Evolutionary conservation across 1,139 yeast genomes (phyloP), one percentile per base, ranked within the genome.

Genomic region (Candida mesenterica): DNA sequence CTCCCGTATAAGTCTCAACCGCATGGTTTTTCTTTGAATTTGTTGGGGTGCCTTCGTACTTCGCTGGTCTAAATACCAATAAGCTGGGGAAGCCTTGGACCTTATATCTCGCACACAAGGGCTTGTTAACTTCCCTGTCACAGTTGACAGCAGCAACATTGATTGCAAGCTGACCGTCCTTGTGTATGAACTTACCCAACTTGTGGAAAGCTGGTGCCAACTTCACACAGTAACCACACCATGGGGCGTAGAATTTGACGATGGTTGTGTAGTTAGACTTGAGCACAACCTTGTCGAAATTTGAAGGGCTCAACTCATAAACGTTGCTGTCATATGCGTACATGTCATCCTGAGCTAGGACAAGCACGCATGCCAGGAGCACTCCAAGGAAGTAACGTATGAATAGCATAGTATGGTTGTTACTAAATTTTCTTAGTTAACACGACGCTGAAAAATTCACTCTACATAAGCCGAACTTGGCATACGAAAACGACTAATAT

Each of bases 181-280:
- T 44, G 19, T 71, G 69, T 9, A 85, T 62, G 28, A 63, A 61
- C 37, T 75, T 76, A 9, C 88, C 95, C 15, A 83, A 77, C 50
- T 80, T 82, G 38, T 68, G 66, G 55, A 69, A 83, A 1, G 77
- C 68, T 3, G 77, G 75, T 43, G 72, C 70, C 41, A 84, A 57
- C 41, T 77, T 72, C 44, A 76, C 70, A 51, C 94, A 84, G 53
- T 83, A 79, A 1, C 90, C 89, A 66, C 97, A 92, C 97, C 97
- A 92, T 25, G 97, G 97, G 4, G 97, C 97, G 57, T 92, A 92
- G 56, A 90, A 92, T 60, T 89, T 90, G 14, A 92, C 94, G 5
- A 90, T 65, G 2, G 96, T 65, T 3, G 95, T 83, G 48, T 87
- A 85, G 55, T 88, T 87, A 5, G 94, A 69, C 26, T 66, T 59